Evolutionary conservation across 2,329 filamentous ascomycete genomes (phyloP).

Genomic region (Penicillium expansum): DNA sequence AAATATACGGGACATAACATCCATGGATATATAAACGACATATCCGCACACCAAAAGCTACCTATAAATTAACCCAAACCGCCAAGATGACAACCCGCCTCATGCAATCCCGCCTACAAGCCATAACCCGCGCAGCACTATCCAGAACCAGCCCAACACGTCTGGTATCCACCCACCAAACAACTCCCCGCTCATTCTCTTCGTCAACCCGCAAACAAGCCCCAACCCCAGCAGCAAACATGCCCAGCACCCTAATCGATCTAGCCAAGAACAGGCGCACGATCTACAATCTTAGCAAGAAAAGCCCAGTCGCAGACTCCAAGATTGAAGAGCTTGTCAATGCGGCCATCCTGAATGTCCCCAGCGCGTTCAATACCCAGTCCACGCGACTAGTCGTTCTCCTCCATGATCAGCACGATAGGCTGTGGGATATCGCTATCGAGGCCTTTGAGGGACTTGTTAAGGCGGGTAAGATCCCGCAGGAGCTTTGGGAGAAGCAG

Average conservation of each 20-base stretch:
- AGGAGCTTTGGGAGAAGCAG: conserved; percentile 56
- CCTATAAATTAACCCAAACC: no score
- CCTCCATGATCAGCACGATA: conserved; percentile 77
- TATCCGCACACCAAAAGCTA: no score
- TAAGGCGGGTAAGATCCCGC: conserved; percentile 47
- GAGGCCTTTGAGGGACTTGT: conserved; percentile 67
- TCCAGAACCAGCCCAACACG: background rate
- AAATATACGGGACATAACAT: background rate
- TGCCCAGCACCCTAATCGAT: conserved; percentile 28
- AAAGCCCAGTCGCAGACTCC: conserved; percentile 36
- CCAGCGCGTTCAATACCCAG: conserved; percentile 87
- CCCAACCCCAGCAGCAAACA: background rate
- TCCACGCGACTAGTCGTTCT: conserved; percentile 75
- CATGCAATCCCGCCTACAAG: background rate
- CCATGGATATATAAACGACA: background rate
- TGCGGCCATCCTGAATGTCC: conserved; percentile 63
- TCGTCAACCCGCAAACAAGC: background rate
- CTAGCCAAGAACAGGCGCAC: conserved; percentile 36
- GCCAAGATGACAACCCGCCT: background rate
- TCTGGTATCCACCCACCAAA: background rate
- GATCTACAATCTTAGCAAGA: conserved; percentile 37
- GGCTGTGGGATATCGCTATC: conserved; percentile 75
- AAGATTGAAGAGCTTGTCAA: conserved; percentile 40
- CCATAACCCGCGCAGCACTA: background rate
- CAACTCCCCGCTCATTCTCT: background rate